A percentile compares a stretch with the other conserved stretches of the same genome.
Conservation (phyloP, 176 grass and related monocot species). For the Saccharum spontaneum region DNA sequence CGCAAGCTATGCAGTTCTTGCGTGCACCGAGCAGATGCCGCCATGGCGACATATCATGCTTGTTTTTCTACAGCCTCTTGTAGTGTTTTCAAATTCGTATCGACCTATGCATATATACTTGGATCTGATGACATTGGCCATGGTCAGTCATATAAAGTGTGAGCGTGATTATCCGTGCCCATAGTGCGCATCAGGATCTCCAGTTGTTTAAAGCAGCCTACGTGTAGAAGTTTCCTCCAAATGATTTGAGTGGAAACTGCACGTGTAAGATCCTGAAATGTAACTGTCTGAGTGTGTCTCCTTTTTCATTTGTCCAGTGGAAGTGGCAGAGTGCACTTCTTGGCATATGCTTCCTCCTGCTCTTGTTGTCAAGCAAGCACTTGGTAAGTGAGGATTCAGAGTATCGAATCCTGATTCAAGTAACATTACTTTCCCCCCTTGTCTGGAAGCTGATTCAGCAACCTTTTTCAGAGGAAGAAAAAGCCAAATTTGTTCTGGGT, state of each 20-base stretch:
- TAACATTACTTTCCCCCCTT: neutral
- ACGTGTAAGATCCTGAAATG: conserved; percentile 33
- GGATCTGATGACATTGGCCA: neutral
- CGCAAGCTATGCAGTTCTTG: neutral
- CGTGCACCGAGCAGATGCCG: neutral
- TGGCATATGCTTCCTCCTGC: conserved; percentile 70
- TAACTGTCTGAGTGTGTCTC: neutral
- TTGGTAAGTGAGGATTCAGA: conserved; percentile 59
- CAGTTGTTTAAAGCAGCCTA: neutral
- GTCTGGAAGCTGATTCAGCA: neutral
- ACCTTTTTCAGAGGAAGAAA: conserved; percentile 65
- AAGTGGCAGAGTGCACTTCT: conserved; percentile 85
- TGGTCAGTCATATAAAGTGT: neutral
- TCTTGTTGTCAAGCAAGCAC: conserved; percentile 59
- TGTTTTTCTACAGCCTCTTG: neutral
- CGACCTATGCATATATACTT: neutral
- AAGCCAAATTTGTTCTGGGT: conserved; percentile 81
- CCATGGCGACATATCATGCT: neutral
- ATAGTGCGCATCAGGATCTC: neutral
- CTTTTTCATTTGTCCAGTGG: conserved; percentile 60
- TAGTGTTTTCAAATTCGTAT: neutral
- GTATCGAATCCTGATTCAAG: neutral
- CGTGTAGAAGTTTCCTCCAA: neutral
- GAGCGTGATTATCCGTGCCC: neutral
- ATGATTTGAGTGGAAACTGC: conserved; percentile 19